A percentile compares a stretch with the other conserved stretches of the same genome.
Conservation (phyloP, 768 basidiomycete genomes). For the Mycena maculata region DNA sequence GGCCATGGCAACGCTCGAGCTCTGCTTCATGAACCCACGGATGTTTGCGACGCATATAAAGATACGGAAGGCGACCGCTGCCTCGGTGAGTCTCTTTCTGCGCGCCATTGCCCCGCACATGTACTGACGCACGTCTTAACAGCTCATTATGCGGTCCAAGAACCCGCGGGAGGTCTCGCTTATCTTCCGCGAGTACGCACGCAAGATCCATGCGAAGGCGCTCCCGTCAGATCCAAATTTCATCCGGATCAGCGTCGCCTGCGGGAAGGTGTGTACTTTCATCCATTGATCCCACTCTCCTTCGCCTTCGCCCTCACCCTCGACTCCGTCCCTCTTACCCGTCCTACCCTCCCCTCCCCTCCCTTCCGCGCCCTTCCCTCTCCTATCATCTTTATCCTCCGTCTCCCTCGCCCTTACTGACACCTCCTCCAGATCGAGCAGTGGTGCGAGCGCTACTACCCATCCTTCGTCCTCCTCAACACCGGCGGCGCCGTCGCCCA, state of each 20-base stretch:
- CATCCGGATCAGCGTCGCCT: constrained; percentile 83
- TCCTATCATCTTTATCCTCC: constrained; percentile 17
- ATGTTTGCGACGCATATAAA: constrained; percentile 93
- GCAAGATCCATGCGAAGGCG: constrained; percentile 85
- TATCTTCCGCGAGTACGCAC: constrained; percentile 86
- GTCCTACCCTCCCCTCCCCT: background rate
- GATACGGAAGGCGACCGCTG: constrained; percentile 93
- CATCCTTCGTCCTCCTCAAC: constrained; percentile 78
- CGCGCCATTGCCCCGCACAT: background rate
- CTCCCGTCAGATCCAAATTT: constrained; percentile 87
- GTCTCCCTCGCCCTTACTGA: constrained; percentile 18
- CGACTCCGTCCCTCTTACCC: constrained; percentile 27
- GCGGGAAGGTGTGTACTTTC: constrained; percentile 72
- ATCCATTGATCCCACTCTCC: constrained; percentile 13
- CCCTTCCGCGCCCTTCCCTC: background rate
- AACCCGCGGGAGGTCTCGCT: constrained; percentile 92
- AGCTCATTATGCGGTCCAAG: constrained; percentile 93
- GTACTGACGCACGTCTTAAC: background rate
- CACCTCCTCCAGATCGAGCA: constrained; percentile 76
- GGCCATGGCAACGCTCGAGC: constrained; percentile 93
- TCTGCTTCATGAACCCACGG: constrained; percentile 92
- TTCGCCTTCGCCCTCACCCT: background rate
- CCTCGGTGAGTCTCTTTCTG: constrained; percentile 63
- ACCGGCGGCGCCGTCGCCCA: constrained; percentile 35
- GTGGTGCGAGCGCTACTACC: constrained; percentile 95